Evolutionary conservation across 2,329 filamentous ascomycete genomes (phyloP).

Genomic region (Elsinoe arachidis): DNA sequence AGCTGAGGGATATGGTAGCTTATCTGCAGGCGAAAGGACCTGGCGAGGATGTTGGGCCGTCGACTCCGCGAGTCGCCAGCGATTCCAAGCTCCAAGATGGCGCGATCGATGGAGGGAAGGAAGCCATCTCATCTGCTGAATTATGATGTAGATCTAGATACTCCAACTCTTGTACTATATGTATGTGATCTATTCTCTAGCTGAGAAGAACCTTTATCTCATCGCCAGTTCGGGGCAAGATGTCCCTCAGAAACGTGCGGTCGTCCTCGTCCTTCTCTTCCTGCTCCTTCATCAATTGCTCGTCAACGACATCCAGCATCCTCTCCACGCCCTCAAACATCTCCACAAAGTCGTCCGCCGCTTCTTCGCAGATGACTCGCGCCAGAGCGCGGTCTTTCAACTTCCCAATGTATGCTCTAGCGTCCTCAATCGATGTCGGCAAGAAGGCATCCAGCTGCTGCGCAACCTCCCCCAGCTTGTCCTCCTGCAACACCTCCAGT

Average conservation of each 20-base stretch:
- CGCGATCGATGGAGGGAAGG: too few relatives aligned
- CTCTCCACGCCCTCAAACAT: conserved; percentile 69
- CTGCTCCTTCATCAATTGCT: conserved; percentile 32
- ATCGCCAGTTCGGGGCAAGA: conserved; percentile 56
- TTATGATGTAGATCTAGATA: not conserved
- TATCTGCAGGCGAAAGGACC: not conserved
- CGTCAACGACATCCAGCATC: conserved; percentile 52
- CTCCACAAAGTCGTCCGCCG: conserved; percentile 72
- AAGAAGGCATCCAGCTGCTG: conserved; percentile 82
- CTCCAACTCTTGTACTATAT: not conserved
- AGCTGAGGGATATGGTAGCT: not conserved
- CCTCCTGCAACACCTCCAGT: conserved; percentile 51
- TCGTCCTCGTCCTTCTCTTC: conserved; percentile 31
- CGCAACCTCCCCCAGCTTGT: conserved; percentile 56
- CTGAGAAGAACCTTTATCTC: conserved; percentile 57
- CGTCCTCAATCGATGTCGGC: conserved; percentile 87
- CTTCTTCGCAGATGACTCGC: conserved; percentile 69
- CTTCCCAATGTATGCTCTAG: conserved; percentile 67
- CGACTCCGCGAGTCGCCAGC: too few relatives aligned
- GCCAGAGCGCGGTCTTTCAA: conserved; percentile 65
- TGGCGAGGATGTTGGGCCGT: not conserved
- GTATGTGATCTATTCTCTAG: conserved; percentile 25
- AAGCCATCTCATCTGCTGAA: too few relatives aligned
- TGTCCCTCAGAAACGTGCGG: conserved; percentile 39
- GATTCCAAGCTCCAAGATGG: too few relatives aligned